Conservation (phyloP, 2,329 filamentous ascomycete genomes). For the Talaromyces sp. region DNA sequence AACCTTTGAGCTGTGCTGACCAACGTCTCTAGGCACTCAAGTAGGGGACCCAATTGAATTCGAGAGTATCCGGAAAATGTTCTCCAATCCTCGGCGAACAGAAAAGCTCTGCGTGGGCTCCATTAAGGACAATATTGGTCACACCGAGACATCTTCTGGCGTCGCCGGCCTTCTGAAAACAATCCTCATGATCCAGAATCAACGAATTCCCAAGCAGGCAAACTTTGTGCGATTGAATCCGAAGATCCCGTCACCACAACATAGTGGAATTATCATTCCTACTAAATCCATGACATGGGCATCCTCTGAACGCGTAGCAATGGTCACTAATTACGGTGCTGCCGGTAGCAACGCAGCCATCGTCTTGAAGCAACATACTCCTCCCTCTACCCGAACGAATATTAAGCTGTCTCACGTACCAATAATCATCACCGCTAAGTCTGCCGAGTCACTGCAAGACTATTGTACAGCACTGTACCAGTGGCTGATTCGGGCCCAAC, state of each 20-base stretch:
- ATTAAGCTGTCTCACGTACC: background rate
- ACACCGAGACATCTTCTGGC: slow-evolving; percentile 30
- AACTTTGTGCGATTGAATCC: slow-evolving; percentile 28
- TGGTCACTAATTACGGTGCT: background rate
- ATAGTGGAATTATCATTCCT: slow-evolving; percentile 17
- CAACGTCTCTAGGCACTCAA: slow-evolving; percentile 31
- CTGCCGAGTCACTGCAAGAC: background rate
- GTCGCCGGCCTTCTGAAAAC: slow-evolving; percentile 25
- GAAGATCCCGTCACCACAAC: slow-evolving; percentile 12
- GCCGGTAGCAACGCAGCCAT: background rate
- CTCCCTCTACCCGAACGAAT: background rate
- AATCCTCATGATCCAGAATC: slow-evolving; percentile 37
- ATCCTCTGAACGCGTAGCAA: background rate
- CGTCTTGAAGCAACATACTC: background rate
- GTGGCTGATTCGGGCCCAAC: background rate
- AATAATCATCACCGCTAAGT: background rate
- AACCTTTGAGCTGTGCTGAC: slow-evolving; percentile 18
- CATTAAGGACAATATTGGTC: slow-evolving; percentile 33
- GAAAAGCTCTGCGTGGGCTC: slow-evolving; percentile 25
- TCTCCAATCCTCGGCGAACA: slow-evolving; percentile 10
- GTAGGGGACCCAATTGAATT: slow-evolving; percentile 25
- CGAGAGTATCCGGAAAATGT: slow-evolving; percentile 10
- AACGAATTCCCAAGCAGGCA: slow-evolving; percentile 26
- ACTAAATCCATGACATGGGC: slow-evolving; percentile 22
- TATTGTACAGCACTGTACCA: background rate